phyloP scores from a whole-genome alignment of 441 rosid species.

The Breynia disticha region DNA sequence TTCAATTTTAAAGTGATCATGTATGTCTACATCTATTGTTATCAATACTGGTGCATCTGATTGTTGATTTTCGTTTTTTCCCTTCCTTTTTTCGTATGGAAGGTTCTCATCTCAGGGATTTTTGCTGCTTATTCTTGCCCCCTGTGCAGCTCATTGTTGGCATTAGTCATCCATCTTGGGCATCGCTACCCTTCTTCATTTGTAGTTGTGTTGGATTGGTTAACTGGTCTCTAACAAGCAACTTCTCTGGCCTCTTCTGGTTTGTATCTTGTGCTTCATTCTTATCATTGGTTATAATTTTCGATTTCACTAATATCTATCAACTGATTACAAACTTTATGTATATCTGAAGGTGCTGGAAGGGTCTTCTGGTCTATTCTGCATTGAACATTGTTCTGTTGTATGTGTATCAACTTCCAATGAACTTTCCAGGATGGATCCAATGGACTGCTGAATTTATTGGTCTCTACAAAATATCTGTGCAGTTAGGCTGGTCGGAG shows the following conservation, averaged over 20 bases:
- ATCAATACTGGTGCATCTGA: not conserved
- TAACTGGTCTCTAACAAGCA: constrained; percentile 50
- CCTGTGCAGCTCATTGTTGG: constrained; percentile 37
- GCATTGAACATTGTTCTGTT: constrained; percentile 38
- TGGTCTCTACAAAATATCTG: constrained; percentile 40
- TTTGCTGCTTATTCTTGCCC: constrained; percentile 43
- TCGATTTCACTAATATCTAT: constrained; percentile 2
- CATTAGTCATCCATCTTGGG: constrained; percentile 50
- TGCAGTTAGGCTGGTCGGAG: constrained; percentile 32
- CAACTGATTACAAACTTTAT: constrained; percentile 7
- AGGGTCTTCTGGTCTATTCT: constrained; percentile 37
- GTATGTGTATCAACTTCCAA: constrained; percentile 39
- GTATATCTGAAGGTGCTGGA: constrained; percentile 42
- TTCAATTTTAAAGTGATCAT: too few relatives aligned
- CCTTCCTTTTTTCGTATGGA: constrained; percentile 17
- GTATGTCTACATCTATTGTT: not conserved
- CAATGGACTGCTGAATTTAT: constrained; percentile 24
- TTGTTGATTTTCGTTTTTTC: constrained; percentile 18
- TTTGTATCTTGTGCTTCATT: constrained; percentile 16
- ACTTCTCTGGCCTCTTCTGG: constrained; percentile 44
- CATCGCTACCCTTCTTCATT: constrained; percentile 45
- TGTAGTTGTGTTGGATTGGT: constrained; percentile 46
- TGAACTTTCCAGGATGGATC: constrained; percentile 23
- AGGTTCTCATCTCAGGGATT: constrained; percentile 44
- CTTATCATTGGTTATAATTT: not conserved